These are phyloP conservation scores for Entelexis sorbosivorans DNA, from an alignment of 1,139 yeast genomes.

Conservation along the genomic window DNA sequence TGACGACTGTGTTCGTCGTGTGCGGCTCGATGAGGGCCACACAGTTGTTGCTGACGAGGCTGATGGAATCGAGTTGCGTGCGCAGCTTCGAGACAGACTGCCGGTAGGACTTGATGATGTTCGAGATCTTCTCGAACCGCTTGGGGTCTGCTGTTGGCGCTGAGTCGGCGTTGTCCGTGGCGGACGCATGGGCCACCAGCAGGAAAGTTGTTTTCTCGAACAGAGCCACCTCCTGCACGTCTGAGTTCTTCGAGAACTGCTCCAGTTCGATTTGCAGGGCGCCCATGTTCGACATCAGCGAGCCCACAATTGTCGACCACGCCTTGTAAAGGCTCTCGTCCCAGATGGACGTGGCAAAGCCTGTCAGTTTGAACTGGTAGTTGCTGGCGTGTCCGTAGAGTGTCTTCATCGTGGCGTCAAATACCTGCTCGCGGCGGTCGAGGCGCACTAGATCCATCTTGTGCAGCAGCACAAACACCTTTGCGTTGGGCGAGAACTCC, in stretches of 20 bases:
- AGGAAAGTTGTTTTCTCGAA: conserved; percentile 91
- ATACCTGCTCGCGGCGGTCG: conserved; percentile 74
- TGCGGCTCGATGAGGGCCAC: conserved; percentile 60
- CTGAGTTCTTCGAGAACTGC: conserved; percentile 61
- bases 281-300: conserved; percentile 84
- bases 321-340: conserved; percentile 93
- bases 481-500: conserved; percentile 82
- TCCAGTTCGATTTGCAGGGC: conserved; percentile 65
- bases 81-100: conserved; percentile 84
- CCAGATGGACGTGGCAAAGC: conserved; percentile 96
- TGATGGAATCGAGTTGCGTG: conserved; percentile 68
- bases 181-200: conserved; percentile 53
- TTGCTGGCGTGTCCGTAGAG: conserved; percentile 67
- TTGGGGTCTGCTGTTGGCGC: conserved; percentile 52
- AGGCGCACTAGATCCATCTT: conserved; percentile 93
- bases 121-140: conserved; percentile 85
- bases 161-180: conserved; percentile 1
- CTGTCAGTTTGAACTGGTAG: conserved; percentile 66
- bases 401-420: conserved; percentile 72
- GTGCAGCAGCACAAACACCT: conserved; percentile 81
- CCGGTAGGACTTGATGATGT: conserved; percentile 86
- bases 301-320: conserved; percentile 93
- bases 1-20: conserved; percentile 63
- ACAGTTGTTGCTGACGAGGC: conserved; percentile 62
- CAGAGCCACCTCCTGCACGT: conserved; percentile 81